Evolutionary conservation across 1,139 yeast species (phyloP), one percentile per base, ranked within the genome.

Genomic region (Nakaseomyces uthaithaninus): DNA sequence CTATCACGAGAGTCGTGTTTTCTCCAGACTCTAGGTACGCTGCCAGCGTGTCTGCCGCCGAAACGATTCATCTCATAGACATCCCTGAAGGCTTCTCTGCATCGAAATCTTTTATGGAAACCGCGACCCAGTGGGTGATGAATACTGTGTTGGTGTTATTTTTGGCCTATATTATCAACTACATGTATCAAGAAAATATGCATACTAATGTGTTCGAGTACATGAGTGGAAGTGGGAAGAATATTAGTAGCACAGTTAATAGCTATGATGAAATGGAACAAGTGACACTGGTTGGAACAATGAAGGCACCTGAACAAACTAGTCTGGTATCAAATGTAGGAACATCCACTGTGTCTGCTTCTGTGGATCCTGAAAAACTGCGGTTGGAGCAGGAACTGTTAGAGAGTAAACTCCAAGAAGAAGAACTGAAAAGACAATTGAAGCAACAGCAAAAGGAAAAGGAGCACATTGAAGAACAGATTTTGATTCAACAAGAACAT

Each of bases 21-120:
- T 79, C 85, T 12, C 79, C 84, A 7, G 72, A 77, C 50, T 89
- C 91, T n/a, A 66, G 72, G 26, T 67, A 72, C 42, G 65, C 87
- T 39, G 94, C 87, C 1, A 75, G 91, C 12, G 82, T 80, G 0
- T 81, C 94, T 37, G 94, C 94, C 2, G 86, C 94, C 2, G 82
- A 84, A 47, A 72, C 86, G 0, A 72, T 89, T 25, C 76, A 72
- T 47, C 75, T 86, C 10, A 65, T 77, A 45, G 69, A 67, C 45
- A 60, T 85, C 14, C 89, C 93, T 3, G 63, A 63, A 6, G 69
- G 68, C 22, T 68, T 67, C 47, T 65, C 72, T 2, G 57, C 59
- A 10, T 69, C 75, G 2, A 66, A 66, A 41, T 72, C 81, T 1
- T 22, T 42, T 2, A 38, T 45, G 24, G 54, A 52, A 37, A 11